Evolutionary conservation across 192 early-diverging fungal species (phyloP).

Genomic region (Coemansia javaensis): DNA sequence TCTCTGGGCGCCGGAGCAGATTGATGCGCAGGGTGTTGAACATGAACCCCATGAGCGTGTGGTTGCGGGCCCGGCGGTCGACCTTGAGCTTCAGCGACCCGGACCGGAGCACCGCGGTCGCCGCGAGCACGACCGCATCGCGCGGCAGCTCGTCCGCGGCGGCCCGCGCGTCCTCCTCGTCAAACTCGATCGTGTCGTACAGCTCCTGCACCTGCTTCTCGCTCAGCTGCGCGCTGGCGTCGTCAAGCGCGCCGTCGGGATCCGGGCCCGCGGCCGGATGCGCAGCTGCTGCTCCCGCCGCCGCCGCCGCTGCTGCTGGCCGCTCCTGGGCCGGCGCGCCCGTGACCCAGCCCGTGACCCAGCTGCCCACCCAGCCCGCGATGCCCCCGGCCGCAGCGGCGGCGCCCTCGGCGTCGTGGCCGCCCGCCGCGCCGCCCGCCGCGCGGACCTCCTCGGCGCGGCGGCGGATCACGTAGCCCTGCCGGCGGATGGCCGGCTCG

Average conservation of each 20-base stretch:
- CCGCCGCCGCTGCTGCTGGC: background rate
- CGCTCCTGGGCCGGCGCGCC: slow-evolving; percentile 7
- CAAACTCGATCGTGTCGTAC: slow-evolving; percentile 92
- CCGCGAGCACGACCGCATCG: slow-evolving; percentile 58
- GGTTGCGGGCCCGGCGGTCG: slow-evolving; percentile 35
- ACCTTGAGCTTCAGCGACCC: slow-evolving; percentile 78
- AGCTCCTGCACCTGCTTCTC: slow-evolving; percentile 85
- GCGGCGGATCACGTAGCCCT: slow-evolving; percentile 59
- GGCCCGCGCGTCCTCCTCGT: slow-evolving; percentile 61
- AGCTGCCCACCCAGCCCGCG: slow-evolving; percentile 49
- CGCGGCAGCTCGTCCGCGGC: slow-evolving; percentile 40
- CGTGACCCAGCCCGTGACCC: slow-evolving; percentile 47
- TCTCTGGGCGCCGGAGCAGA: slow-evolving; percentile 39
- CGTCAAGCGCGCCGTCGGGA: slow-evolving; percentile 1
- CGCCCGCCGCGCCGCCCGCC: background rate
- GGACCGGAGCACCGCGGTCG: slow-evolving; percentile 62
- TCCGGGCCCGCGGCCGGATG: background rate
- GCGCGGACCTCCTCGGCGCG: slow-evolving; percentile 19
- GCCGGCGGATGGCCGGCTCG: slow-evolving; percentile 64
- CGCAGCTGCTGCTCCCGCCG: too few species aligned
- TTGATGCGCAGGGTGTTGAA: slow-evolving; percentile 41
- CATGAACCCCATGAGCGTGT: slow-evolving; percentile 48
- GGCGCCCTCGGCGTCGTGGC: background rate
- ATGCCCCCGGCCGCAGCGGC: slow-evolving; percentile 15
- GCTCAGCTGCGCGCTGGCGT: slow-evolving; percentile 52